A percentile compares a stretch with the other conserved stretches of the same genome.
Conservation (phyloP, 345 rosid species). For the Zanthoxylum bungeanum region DNA sequence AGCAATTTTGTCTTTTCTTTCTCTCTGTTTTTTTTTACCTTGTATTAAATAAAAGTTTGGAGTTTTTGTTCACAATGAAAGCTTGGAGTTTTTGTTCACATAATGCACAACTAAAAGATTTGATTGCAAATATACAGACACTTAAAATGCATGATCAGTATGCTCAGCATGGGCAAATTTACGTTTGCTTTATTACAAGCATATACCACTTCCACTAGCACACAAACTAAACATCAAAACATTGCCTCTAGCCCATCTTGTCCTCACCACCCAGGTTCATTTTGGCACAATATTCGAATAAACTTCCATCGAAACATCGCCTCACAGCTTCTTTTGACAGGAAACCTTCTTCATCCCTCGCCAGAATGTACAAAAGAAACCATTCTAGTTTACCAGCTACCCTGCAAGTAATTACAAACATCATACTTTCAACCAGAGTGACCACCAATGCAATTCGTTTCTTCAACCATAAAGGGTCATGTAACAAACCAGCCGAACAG, state of each 20-base stretch:
- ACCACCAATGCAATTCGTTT: too few relatives aligned
- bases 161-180: too few relatives aligned
- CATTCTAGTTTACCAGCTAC: constrained; percentile 52
- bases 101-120: too few relatives aligned
- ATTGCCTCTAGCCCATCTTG: constrained; percentile 27
- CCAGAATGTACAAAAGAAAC: constrained; percentile 53
- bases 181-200: background rate
- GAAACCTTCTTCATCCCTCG: constrained; percentile 68
- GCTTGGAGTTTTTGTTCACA: too few relatives aligned
- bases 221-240: background rate
- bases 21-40: too few relatives aligned
- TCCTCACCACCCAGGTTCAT: constrained; percentile 35
- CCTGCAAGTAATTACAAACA: constrained; percentile 33
- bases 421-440: too few relatives aligned
- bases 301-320: constrained; percentile 70
- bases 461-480: too few relatives aligned
- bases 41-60: too few relatives aligned
- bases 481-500: constrained; percentile 59
- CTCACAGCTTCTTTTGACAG: constrained; percentile 75
- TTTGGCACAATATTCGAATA: constrained; percentile 72
- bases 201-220: background rate
- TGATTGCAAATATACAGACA: too few relatives aligned
- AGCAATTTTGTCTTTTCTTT: too few relatives aligned
- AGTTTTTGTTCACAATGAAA: too few relatives aligned
- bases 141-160: too few relatives aligned